Percentiles rank a stretch among this genome's conserved stretches.
Conservation (phyloP, 2,329 filamentous ascomycete genomes). For the Plenodomus tracheiphilus region DNA sequence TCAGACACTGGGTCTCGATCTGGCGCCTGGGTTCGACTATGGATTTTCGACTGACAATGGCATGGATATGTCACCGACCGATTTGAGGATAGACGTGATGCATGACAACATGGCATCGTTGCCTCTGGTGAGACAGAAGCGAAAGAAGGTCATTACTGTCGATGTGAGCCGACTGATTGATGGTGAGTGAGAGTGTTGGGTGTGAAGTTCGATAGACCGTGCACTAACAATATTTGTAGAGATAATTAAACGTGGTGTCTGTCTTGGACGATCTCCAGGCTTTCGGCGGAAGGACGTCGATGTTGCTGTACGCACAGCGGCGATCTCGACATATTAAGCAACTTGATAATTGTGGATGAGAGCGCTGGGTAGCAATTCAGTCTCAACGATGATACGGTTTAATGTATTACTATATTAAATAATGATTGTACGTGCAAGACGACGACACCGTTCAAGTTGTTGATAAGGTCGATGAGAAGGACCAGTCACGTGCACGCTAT, state of each 20-base stretch:
- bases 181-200: conserved; percentile 37
- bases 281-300: conserved; percentile 51
- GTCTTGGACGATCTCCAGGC: conserved; percentile 50
- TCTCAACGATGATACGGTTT: neutral
- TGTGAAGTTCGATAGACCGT: neutral
- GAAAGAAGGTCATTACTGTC: conserved; percentile 44
- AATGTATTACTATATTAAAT: neutral
- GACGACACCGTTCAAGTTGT: neutral
- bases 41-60: conserved; percentile 13
- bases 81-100: conserved; percentile 26
- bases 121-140: conserved; percentile 25
- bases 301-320: conserved; percentile 41
- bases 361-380: neutral
- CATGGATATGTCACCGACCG: conserved; percentile 11
- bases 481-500: conserved; percentile 2
- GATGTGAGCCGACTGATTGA: conserved; percentile 50
- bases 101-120: conserved; percentile 12
- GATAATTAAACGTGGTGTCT: conserved; percentile 44
- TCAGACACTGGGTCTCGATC: conserved; percentile 39
- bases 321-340: conserved; percentile 27
- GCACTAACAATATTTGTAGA: conserved; percentile 36
- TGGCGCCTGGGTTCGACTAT: conserved; percentile 32
- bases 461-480: neutral
- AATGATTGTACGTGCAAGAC: neutral
- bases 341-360: neutral